Evolutionary conservation across 1,284 basidiomycete species (phyloP), one percentile per base, ranked within the genome.

Genomic region (Ceratobasidium sp.): DNA sequence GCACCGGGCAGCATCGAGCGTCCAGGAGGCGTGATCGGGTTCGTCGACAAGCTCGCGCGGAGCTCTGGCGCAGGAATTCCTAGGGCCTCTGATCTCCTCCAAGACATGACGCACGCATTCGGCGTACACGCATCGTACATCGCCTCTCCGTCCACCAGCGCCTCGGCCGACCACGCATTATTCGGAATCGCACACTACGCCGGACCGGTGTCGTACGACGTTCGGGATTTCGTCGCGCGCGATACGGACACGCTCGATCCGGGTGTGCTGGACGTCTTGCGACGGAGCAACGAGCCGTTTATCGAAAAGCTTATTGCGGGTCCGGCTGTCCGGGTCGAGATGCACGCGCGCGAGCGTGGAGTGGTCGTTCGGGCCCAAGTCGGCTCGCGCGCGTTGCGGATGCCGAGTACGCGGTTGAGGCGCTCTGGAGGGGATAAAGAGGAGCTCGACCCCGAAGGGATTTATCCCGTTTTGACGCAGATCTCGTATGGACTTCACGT

Each of bases 161-260:
- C 87, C 12, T 83, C 87, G 18, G 89, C 78, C 26, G 70, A 79
- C 64, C 81, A 82, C n/a, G 83, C 83, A 72, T 82, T 90, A 28
- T 97, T 98, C 82, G 96, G 94, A 0, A 92, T 98, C 86, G 95
- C 94, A 83, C 97, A 98, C 84, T 97, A 95, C 82, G 89, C 93
- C 0, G 95, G 95, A 0, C 86, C 87, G 4, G 93, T 92, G 73
- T 89, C 92, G 0, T 98, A 98, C 85, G 93, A 96, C 79, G 88
- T 91, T 2, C 86, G 87, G 15, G 87, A 88, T 20, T 97, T 97
- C 83, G 89, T 97, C 78, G 93, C 95, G 84, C 92, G 91, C 82
- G 95, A 98, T 82, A 87, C 92, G 0, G 96, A 97, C 82, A 84
- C 95, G 0, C 87, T 98, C 55, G 96, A 98, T 84, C 90, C 95